A percentile compares a stretch with the other conserved stretches of the same genome.
Evolutionary conservation across 257 asterid species (phyloP).

Genomic region (Solanum acaule): DNA sequence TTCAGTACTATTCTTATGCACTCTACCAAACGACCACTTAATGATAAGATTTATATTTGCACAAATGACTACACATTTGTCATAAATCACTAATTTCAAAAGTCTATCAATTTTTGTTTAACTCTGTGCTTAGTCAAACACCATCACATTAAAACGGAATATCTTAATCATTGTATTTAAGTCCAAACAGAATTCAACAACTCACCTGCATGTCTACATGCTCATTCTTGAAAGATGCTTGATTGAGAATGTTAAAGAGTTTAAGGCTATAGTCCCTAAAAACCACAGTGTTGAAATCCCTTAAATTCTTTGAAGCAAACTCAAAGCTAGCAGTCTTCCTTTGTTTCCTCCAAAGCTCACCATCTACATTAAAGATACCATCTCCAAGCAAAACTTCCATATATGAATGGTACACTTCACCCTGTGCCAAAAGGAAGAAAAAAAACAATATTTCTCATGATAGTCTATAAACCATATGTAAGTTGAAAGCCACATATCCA

Average conservation of each 20-base stretch:
- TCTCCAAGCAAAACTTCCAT: conserved; percentile 86
- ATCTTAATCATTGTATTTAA: not conserved
- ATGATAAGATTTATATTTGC: not conserved
- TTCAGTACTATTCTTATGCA: not conserved
- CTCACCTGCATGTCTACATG: conserved; percentile 77
- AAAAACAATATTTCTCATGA: not conserved
- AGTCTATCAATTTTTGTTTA: not conserved
- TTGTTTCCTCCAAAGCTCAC: conserved; percentile 84
- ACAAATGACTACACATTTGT: not conserved
- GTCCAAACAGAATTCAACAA: not conserved
- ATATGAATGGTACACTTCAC: conserved; percentile 60
- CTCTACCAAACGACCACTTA: not conserved
- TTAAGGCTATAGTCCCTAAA: conserved; percentile 79
- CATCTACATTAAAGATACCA: conserved; percentile 88
- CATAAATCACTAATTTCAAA: not conserved
- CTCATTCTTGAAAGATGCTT: conserved; percentile 25
- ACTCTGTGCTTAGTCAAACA: not conserved
- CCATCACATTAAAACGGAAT: not conserved
- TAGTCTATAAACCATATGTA: not conserved
- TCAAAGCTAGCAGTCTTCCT: conserved; percentile 92
- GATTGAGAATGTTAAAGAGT: conserved; percentile 44
- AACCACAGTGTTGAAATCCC: conserved; percentile 79
- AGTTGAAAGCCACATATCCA: not conserved
- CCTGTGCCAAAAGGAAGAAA: conserved; percentile 24
- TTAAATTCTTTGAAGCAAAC: conserved; percentile 80